Conservation (phyloP, 2,329 filamentous ascomycete genomes). For the Aphanocladium album region DNA sequence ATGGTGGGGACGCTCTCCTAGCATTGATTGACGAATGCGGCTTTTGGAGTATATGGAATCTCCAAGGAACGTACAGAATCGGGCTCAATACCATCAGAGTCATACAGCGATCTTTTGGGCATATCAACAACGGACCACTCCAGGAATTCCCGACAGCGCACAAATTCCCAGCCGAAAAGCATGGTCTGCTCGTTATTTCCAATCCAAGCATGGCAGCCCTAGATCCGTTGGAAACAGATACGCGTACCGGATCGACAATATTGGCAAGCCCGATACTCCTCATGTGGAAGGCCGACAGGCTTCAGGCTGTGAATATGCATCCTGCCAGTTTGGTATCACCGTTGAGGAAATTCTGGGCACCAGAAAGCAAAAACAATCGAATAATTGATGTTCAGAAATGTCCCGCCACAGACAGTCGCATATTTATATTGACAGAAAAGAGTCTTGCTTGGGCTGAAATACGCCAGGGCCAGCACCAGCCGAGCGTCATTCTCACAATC, state of each 20-base stretch:
- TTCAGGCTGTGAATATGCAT: slow-evolving; percentile 33
- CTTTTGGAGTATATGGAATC: slow-evolving; percentile 64
- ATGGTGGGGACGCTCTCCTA: slow-evolving; percentile 52
- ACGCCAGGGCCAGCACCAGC: not conserved
- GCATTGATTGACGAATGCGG: slow-evolving; percentile 61
- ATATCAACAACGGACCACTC: slow-evolving; percentile 37
- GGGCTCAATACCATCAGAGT: slow-evolving; percentile 30
- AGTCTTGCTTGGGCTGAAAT: slow-evolving; percentile 10
- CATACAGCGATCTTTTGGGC: slow-evolving; percentile 35
- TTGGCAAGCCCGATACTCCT: slow-evolving; percentile 20
- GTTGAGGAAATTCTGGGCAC: not conserved
- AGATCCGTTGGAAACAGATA: slow-evolving; percentile 8
- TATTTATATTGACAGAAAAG: slow-evolving; percentile 10
- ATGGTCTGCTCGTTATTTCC: slow-evolving; percentile 39
- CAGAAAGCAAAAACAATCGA: not conserved
- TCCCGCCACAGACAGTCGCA: not conserved
- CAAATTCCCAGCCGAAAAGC: slow-evolving; percentile 29
- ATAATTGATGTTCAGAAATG: slow-evolving; percentile 2
- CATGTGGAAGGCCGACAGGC: slow-evolving; percentile 32
- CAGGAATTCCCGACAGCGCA: slow-evolving; percentile 27
- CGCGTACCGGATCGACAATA: slow-evolving; percentile 13
- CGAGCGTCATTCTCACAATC: slow-evolving; percentile 6
- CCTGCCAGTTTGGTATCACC: slow-evolving; percentile 22
- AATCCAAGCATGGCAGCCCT: not conserved
- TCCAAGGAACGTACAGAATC: slow-evolving; percentile 35